Evolutionary conservation across 805 yeast species (phyloP).

Genomic region (Candida orba): DNA sequence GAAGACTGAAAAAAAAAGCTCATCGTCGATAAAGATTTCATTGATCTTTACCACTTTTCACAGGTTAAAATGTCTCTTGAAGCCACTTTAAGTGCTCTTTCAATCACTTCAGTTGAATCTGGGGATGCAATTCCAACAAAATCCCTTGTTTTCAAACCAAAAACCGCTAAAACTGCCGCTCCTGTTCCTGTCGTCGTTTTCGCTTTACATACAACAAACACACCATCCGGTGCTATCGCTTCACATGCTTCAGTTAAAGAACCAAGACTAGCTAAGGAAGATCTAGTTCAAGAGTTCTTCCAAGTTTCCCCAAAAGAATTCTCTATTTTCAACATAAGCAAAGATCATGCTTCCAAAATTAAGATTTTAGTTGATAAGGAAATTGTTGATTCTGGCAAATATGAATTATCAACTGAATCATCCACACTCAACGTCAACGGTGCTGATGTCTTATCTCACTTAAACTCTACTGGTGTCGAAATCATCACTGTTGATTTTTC

Average conservation of each 20-base stretch:
- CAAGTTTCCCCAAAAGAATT: constrained; percentile 52
- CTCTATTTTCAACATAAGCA: constrained; percentile 42
- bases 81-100: constrained; percentile 58
- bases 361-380: constrained; percentile 52
- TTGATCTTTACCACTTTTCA: background rate
- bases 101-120: constrained; percentile 47
- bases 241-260: constrained; percentile 66
- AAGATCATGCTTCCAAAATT: constrained; percentile 47
- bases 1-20: background rate
- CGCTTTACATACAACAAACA: constrained; percentile 63
- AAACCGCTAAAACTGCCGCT: constrained; percentile 73
- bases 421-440: constrained; percentile 47
- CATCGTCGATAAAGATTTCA: background rate
- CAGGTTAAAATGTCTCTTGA: constrained; percentile 49
- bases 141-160: constrained; percentile 83
- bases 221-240: constrained; percentile 63
- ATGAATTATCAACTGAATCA: constrained; percentile 42
- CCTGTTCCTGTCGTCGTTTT: constrained; percentile 78
- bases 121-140: constrained; percentile 54
- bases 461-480: constrained; percentile 46
- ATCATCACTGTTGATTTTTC: constrained; percentile 47
- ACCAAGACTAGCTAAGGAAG: constrained; percentile 83
- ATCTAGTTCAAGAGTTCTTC: constrained; percentile 60
- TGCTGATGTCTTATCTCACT: constrained; percentile 36
- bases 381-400: constrained; percentile 31